phyloP scores from a whole-genome alignment of 495 filamentous ascomycete genomes.

The Daldinia concentrica region DNA sequence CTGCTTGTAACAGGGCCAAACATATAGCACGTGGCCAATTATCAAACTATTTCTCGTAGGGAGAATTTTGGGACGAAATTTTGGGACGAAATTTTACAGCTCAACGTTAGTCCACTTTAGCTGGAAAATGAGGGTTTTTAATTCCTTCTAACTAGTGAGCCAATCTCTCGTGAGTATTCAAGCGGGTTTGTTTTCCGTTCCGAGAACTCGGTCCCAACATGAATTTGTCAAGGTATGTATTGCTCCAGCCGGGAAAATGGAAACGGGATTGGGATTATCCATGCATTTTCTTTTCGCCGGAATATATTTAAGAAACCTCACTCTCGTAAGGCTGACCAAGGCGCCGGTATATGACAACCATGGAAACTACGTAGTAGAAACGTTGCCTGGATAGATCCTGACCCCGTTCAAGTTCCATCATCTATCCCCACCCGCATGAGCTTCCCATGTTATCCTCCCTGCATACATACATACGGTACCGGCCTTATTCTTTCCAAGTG shows the following conservation, averaged over 20 bases:
- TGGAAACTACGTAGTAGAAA: constrained; percentile 13
- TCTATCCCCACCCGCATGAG: constrained; percentile 33
- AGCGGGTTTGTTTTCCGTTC: constrained; percentile 18
- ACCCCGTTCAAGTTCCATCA: constrained; percentile 21
- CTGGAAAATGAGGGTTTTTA: constrained; percentile 9
- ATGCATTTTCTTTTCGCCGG: constrained; percentile 6
- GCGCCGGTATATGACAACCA: constrained; percentile 36
- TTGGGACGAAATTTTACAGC: constrained; percentile 7
- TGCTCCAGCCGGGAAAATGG: constrained; percentile 31
- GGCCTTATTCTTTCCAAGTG: constrained; percentile 17
- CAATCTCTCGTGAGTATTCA: constrained; percentile 7
- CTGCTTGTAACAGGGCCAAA: not conserved
- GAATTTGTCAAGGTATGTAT: constrained; percentile 13
- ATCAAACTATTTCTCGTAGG: constrained; percentile 5
- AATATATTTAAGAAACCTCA: constrained; percentile 9
- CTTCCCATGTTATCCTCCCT: constrained; percentile 10
- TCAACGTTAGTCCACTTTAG: constrained; percentile 16
- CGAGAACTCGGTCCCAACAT: constrained; percentile 18
- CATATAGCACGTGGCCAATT: constrained; percentile 19
- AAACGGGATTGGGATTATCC: constrained; percentile 19
- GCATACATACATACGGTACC: constrained; percentile 19
- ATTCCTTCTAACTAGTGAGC: not conserved
- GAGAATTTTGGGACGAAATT: constrained; percentile 7
- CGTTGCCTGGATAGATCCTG: constrained; percentile 17
- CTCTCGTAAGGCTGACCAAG: constrained; percentile 44